Base-by-base conservation (phyloP, 2,329 filamentous ascomycete species). In the Talaromyces verruculosus region DNA sequence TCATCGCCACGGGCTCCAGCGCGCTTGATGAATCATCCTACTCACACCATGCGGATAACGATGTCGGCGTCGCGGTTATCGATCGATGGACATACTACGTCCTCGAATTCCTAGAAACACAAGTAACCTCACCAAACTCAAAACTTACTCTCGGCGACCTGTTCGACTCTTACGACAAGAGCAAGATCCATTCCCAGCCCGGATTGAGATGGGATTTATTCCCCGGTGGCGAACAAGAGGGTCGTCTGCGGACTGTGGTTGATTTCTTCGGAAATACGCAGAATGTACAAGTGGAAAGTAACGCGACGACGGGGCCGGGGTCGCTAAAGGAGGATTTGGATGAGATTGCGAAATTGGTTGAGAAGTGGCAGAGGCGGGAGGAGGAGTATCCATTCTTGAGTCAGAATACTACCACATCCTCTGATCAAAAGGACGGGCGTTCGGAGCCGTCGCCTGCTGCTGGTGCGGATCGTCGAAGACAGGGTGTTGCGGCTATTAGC, bases 181-280 rank as follows among this genome's bases (percentile, higher is more conserved):
- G 89, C 60, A 96, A 97, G 83, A 98, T 99, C 60, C 94, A 98
- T 78, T 95, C 91, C 1, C 87, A 94, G 70, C 93, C 95, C 0
- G 95, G 95, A 41, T 88, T 99, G 22, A 87, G 95, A 66, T 98
- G 96, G 83, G 95, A 99, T 76, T 81, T 99, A n/a, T 98, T 99
- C 78, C 88, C 86, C 0, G 94, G 93, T 11, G 93, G 92, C 6
- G 91, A 93, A 71, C 83, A 88, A 7, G 89, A 85, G 10, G 94
- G 91, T 0, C 86, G 93, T 63, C 87, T 90, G 71, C 88, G 93
- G 49, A 84, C 95, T 35, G 88, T 99, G 47, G 96, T 96, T 72
- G 95, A 99, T 76, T 99, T 99, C 80, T 98, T 99, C 69, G 95
- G 95, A 28, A 99, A 98, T 76, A 93, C 98, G 15, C 95, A 99